A percentile compares a stretch with the other conserved stretches of the same genome.
Evolutionary conservation across 768 basidiomycete species (phyloP).

Genomic region (Russula abietina): DNA sequence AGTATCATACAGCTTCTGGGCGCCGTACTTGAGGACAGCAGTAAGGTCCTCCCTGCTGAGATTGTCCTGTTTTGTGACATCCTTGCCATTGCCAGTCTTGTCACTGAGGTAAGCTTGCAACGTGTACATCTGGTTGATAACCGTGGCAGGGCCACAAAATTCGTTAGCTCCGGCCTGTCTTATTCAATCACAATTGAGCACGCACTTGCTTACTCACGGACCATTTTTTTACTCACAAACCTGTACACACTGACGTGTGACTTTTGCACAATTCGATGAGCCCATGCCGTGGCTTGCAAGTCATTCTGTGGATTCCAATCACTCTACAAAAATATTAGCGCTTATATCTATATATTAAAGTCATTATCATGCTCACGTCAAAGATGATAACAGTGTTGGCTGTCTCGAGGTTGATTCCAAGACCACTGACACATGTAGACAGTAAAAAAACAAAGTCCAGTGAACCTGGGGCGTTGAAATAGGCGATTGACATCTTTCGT

Average conservation of each 20-base stretch:
- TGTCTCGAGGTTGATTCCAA: too few relatives aligned
- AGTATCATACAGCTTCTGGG: constrained; percentile 81
- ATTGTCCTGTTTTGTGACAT: constrained; percentile 69
- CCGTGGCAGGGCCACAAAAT: constrained; percentile 37
- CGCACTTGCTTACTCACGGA: constrained; percentile 97
- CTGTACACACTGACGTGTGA: constrained; percentile 98
- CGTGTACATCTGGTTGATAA: constrained; percentile 99
- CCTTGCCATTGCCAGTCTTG: too few relatives aligned
- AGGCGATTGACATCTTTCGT: constrained; percentile 92
- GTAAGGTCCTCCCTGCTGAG: constrained; percentile 94
- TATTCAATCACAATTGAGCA: constrained; percentile 28
- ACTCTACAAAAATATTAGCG: too few relatives aligned
- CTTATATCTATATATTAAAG: too few relatives aligned
- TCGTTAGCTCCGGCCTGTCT: neutral
- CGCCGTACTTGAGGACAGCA: constrained; percentile 97
- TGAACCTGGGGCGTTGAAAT: too few relatives aligned
- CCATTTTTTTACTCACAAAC: constrained; percentile 99
- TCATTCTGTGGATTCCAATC: too few relatives aligned
- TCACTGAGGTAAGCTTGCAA: constrained; percentile 92
- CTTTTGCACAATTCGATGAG: constrained; percentile 98
- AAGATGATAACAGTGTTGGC: too few relatives aligned
- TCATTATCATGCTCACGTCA: too few relatives aligned
- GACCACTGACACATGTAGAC: constrained; percentile 92
- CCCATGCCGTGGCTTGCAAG: too few relatives aligned
- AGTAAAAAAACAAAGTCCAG: constrained; percentile 95